Percentiles rank a stretch among this genome's conserved stretches.
These are phyloP conservation scores for Knufia petricola DNA, from an alignment of 2,329 filamentous ascomycete species.

Conservation along the genomic window DNA sequence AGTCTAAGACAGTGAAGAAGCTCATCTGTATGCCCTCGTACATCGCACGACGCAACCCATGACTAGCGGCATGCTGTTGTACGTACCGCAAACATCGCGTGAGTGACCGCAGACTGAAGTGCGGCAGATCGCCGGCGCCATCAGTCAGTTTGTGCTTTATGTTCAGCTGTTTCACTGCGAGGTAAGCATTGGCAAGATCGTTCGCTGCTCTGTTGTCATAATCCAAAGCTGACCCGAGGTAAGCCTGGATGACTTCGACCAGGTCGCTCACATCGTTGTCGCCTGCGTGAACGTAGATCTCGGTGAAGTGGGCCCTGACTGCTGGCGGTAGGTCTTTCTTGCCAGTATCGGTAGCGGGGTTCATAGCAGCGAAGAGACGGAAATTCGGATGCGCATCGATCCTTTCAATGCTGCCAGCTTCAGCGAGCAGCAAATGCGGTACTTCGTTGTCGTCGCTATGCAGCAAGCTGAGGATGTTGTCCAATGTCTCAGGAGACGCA, in stretches of 20 bases:
- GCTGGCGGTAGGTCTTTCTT: conserved; percentile 89
- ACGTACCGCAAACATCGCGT: conserved; percentile 86
- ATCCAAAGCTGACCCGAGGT: conserved; percentile 62
- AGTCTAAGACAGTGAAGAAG: conserved; percentile 80
- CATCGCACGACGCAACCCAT: conserved; percentile 73
- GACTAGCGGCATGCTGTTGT: conserved; percentile 69
- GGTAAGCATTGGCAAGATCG: conserved; percentile 77
- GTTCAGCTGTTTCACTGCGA: conserved; percentile 73
- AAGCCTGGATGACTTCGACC: conserved; percentile 76
- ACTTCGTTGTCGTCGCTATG: conserved; percentile 58
- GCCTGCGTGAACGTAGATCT: conserved; percentile 86
- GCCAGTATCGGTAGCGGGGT: conserved; percentile 92
- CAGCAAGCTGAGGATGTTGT: conserved; percentile 84
- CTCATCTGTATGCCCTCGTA: conserved; percentile 98
- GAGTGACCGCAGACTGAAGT: conserved; percentile 91
- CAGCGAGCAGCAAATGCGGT: conserved; percentile 80
- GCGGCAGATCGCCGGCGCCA: conserved; percentile 87
- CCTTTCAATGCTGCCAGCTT: conserved; percentile 86
- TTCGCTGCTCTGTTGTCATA: conserved; percentile 64
- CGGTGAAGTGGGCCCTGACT: conserved; percentile 84
- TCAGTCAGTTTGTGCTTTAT: conserved; percentile 81
- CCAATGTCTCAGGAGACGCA: conserved; percentile 85
- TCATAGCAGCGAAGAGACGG: conserved; percentile 97
- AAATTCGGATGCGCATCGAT: conserved; percentile 86
- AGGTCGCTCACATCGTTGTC: conserved; percentile 81